Conservation (phyloP, 176 grass and related monocot species). For the Poa annua region DNA sequence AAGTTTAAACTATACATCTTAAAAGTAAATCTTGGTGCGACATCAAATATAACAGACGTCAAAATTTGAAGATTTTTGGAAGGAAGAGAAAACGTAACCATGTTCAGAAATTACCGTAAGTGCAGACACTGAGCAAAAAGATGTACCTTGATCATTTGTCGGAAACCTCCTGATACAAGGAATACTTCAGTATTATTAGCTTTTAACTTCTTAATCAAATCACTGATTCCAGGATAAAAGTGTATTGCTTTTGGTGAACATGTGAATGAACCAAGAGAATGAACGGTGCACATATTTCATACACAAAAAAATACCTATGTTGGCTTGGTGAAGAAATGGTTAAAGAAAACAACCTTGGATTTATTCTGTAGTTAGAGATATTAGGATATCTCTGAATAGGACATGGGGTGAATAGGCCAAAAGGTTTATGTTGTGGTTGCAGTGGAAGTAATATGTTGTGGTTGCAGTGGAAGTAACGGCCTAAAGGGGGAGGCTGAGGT, state of each 20-base stretch:
- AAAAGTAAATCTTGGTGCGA: neutral
- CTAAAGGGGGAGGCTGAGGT: neutral
- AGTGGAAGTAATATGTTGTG: neutral
- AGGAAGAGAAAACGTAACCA: neutral
- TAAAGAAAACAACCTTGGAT: neutral
- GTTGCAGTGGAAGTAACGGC: neutral
- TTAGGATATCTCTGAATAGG: neutral
- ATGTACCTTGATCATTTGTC: conserved; percentile 93
- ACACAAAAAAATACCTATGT: neutral
- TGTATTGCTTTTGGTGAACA: neutral
- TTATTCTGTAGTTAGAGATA: neutral
- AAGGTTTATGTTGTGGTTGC: neutral
- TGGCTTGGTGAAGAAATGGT: neutral
- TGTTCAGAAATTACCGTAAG: neutral
- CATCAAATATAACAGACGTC: neutral
- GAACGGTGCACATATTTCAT: neutral
- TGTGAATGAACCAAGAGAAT: conserved; percentile 15
- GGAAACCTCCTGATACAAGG: conserved; percentile 89
- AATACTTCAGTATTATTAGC: conserved; percentile 75
- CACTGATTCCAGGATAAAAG: conserved; percentile 61
- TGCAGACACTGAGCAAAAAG: neutral
- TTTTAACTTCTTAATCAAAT: conserved; percentile 77
- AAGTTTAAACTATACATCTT: conserved; percentile 1
- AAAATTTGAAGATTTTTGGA: conserved; percentile 6
- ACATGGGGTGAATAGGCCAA: neutral